Percentiles rank a stretch among this genome's conserved stretches.
Evolutionary conservation across 1,284 basidiomycete species (phyloP).

Genomic region (Ceratorhiza oryzae-sativae): DNA sequence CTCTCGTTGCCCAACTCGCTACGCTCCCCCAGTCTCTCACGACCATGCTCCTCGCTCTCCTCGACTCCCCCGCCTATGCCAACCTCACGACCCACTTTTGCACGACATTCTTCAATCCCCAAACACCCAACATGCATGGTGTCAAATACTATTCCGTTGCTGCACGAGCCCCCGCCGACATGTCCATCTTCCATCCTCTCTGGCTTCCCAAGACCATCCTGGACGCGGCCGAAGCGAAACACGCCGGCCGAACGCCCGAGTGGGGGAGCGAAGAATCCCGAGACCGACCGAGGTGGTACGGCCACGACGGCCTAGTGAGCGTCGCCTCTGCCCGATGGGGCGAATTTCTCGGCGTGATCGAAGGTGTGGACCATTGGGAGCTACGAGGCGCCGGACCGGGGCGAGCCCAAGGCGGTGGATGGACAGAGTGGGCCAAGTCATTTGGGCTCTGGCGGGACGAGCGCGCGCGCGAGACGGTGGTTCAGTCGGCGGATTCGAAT

Average conservation of each 20-base stretch:
- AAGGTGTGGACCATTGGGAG: slow-evolving; percentile 97
- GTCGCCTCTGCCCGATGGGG: slow-evolving; percentile 92
- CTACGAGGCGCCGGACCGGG: slow-evolving; percentile 68
- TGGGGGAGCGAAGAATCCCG: slow-evolving; percentile 20
- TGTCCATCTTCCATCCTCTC: slow-evolving; percentile 91
- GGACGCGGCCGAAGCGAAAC: slow-evolving; percentile 71
- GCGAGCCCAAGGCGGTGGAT: neutral
- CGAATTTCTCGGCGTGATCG: slow-evolving; percentile 88
- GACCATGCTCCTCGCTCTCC: slow-evolving; percentile 84
- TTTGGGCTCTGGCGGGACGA: slow-evolving; percentile 16
- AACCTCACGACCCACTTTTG: slow-evolving; percentile 92
- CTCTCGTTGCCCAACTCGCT: slow-evolving; percentile 50
- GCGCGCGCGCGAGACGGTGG: slow-evolving; percentile 2
- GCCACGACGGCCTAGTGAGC: slow-evolving; percentile 95
- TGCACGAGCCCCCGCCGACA: slow-evolving; percentile 67
- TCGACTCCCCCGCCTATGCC: slow-evolving; percentile 97
- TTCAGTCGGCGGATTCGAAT: neutral
- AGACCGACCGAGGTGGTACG: slow-evolving; percentile 50
- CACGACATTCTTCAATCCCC: slow-evolving; percentile 88
- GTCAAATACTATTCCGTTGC: slow-evolving; percentile 95
- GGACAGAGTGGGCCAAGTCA: slow-evolving; percentile 34
- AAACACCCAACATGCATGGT: slow-evolving; percentile 79
- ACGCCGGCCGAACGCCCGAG: slow-evolving; percentile 15
- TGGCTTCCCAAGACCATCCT: slow-evolving; percentile 96
- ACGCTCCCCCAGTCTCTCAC: slow-evolving; percentile 83